Evolutionary conservation across 805 yeast genomes (phyloP).

Genomic region (Myxozyma neglecta): DNA sequence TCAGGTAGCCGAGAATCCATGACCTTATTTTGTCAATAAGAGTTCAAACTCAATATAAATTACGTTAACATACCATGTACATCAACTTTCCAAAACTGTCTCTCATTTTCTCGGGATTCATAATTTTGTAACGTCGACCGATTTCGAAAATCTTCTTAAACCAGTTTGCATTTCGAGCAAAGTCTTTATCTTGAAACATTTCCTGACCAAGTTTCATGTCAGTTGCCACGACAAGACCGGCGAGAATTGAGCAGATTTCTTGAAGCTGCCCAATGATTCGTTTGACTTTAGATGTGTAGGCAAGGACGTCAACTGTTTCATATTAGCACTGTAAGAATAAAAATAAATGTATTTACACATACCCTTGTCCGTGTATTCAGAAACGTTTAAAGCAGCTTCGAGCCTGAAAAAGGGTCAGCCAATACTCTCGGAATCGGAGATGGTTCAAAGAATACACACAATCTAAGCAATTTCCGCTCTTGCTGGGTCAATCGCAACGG

Average conservation of each 20-base stretch:
- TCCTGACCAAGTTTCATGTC: conserved; percentile 68
- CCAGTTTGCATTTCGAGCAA: conserved; percentile 70
- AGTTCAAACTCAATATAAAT: background rate
- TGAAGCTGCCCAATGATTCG: conserved; percentile 70
- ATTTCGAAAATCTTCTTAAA: conserved; percentile 69
- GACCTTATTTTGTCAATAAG: conserved; percentile 34
- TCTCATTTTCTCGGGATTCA: conserved; percentile 82
- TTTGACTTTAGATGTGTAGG: conserved; percentile 65
- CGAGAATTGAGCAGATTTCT: conserved; percentile 75
- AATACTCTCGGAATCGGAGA: background rate
- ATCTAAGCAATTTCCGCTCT: conserved; percentile 65
- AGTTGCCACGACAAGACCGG: conserved; percentile 77
- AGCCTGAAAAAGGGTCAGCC: conserved; percentile 3
- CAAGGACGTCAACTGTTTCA: conserved; percentile 57
- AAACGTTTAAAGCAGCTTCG: conserved; percentile 75
- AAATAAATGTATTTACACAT: background rate
- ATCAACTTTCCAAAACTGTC: conserved; percentile 76
- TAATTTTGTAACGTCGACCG: conserved; percentile 76
- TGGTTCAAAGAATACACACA: conserved; percentile 34
- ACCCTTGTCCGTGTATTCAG: conserved; percentile 70
- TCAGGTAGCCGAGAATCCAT: conserved; percentile 81
- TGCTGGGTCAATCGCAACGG: conserved; percentile 68
- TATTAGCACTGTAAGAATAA: background rate
- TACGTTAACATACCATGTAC: conserved; percentile 53
- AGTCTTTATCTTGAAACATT: conserved; percentile 64